A percentile compares a stretch with the other conserved stretches of the same genome.
Conservation (phyloP, 352 stramenopile species). For the Pythium folliculosum region DNA sequence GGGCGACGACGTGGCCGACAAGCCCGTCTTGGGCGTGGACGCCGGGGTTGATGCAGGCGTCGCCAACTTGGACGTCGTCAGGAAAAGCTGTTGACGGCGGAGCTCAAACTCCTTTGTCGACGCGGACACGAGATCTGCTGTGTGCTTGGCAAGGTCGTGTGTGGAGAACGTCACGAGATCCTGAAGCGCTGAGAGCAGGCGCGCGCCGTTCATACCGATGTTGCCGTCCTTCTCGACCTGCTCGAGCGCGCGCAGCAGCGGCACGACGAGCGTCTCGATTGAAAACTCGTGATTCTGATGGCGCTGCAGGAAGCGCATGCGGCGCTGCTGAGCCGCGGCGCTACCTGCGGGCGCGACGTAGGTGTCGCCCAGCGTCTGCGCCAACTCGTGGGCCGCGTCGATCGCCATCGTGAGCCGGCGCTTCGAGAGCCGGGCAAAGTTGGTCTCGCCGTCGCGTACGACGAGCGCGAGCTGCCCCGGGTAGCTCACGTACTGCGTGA, state of each 20-base stretch:
- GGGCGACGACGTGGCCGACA: not conserved
- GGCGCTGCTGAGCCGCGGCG: constrained; percentile 1
- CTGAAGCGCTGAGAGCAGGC: constrained; percentile 43
- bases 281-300: constrained; percentile 73
- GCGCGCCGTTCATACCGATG: constrained; percentile 47
- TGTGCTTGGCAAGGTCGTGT: constrained; percentile 36
- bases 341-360: constrained; percentile 18
- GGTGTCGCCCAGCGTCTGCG: constrained; percentile 32
- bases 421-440: constrained; percentile 72
- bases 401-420: constrained; percentile 69
- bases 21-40: not conserved
- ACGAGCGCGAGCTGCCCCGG: constrained; percentile 77
- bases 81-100: constrained; percentile 51
- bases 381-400: constrained; percentile 59
- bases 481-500: constrained; percentile 66
- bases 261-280: constrained; percentile 61
- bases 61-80: constrained; percentile 4
- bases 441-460: constrained; percentile 78
- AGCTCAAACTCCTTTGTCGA: constrained; percentile 57
- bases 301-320: constrained; percentile 60
- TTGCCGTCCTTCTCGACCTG: constrained; percentile 43
- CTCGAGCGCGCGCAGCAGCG: constrained; percentile 59
- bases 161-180: constrained; percentile 44
- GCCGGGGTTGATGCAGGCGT: constrained; percentile 5
- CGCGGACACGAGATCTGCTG: constrained; percentile 41